Percentiles rank a stretch among this genome's conserved stretches.
These are phyloP conservation scores for Sporothrix humicola DNA, from an alignment of 2,329 filamentous ascomycete genomes.

Conservation along the genomic window DNA sequence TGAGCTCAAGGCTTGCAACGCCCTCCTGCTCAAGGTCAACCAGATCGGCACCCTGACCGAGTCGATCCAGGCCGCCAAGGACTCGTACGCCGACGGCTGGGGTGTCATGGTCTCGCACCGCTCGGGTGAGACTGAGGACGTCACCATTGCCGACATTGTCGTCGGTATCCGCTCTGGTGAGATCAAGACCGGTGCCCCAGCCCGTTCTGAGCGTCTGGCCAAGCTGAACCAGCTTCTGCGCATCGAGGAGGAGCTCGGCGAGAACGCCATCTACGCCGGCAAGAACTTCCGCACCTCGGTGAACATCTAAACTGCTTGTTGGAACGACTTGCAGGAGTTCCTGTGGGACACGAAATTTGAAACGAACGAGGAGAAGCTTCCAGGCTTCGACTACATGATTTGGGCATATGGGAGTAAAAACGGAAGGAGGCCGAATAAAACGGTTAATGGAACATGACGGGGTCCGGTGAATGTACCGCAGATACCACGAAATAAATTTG, in stretches of 20 bases:
- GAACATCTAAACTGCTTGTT: conserved; percentile 68
- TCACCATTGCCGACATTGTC: conserved; percentile 97
- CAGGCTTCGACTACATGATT: background rate
- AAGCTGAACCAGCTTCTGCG: conserved; percentile 99
- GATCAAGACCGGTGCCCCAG: conserved; percentile 98
- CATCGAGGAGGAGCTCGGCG: conserved; percentile 98
- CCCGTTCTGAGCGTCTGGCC: conserved; percentile 95
- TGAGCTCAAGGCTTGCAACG: conserved; percentile 98
- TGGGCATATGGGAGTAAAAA: conserved; percentile 24
- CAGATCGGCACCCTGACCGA: conserved; percentile 99
- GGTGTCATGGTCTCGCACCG: conserved; percentile 99
- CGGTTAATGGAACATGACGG: conserved; percentile 30
- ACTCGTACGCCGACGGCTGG: conserved; percentile 94
- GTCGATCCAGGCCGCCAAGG: conserved; percentile 98
- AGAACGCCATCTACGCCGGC: conserved; percentile 89
- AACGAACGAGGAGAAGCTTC: background rate
- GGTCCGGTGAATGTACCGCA: conserved; percentile 28
- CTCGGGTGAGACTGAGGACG: conserved; percentile 99
- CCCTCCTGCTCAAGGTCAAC: conserved; percentile 99
- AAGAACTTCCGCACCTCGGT: conserved; percentile 89
- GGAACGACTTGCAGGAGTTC: background rate
- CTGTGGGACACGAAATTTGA: background rate
- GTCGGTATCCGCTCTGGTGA: conserved; percentile 95
- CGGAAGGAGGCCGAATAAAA: conserved; percentile 12
- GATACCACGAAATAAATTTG: conserved; percentile 34